A percentile compares a stretch with the other conserved stretches of the same genome.
phyloP scores from a whole-genome alignment of 2,329 filamentous ascomycete genomes.

The Diplodia mutila region DNA sequence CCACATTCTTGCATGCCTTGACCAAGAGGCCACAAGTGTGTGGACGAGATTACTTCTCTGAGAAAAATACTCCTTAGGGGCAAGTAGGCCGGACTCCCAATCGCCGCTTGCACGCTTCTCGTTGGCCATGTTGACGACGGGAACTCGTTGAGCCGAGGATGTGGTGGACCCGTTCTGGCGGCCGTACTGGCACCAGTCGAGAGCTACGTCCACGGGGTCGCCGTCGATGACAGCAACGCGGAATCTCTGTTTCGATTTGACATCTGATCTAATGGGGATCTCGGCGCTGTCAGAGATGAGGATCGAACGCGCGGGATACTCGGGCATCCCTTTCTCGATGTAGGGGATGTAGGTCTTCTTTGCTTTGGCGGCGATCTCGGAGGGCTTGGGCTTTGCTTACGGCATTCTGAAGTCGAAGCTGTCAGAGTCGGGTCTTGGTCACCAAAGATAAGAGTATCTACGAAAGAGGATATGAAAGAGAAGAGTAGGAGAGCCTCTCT shows the following conservation, averaged over 20 bases:
- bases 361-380: slow-evolving; percentile 73
- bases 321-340: slow-evolving; percentile 60
- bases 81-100: slow-evolving; percentile 70
- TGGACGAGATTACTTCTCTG: slow-evolving; percentile 74
- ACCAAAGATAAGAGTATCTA: not conserved
- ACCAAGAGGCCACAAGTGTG: slow-evolving; percentile 65
- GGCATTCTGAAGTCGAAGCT: slow-evolving; percentile 52
- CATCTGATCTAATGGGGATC: slow-evolving; percentile 51
- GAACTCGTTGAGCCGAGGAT: slow-evolving; percentile 48
- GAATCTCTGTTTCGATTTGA: slow-evolving; percentile 47
- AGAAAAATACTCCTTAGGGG: slow-evolving; percentile 74
- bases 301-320: slow-evolving; percentile 62
- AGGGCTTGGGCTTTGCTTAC: slow-evolving; percentile 63
- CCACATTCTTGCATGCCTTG: slow-evolving; percentile 46
- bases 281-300: slow-evolving; percentile 52
- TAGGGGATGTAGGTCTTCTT: too few species aligned
- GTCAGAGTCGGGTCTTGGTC: not conserved
- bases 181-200: too few species aligned
- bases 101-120: slow-evolving; percentile 78
- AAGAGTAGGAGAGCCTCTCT: not conserved
- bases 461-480: not conserved
- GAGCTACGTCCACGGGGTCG: too few species aligned
- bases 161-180: too few species aligned
- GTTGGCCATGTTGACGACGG: slow-evolving; percentile 74
- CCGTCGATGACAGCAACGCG: slow-evolving; percentile 51